A percentile compares a stretch with the other conserved stretches of the same genome.
Evolutionary conservation across 2,329 filamentous ascomycete genomes (phyloP).

Genomic region (Aureobasidium sp.): DNA sequence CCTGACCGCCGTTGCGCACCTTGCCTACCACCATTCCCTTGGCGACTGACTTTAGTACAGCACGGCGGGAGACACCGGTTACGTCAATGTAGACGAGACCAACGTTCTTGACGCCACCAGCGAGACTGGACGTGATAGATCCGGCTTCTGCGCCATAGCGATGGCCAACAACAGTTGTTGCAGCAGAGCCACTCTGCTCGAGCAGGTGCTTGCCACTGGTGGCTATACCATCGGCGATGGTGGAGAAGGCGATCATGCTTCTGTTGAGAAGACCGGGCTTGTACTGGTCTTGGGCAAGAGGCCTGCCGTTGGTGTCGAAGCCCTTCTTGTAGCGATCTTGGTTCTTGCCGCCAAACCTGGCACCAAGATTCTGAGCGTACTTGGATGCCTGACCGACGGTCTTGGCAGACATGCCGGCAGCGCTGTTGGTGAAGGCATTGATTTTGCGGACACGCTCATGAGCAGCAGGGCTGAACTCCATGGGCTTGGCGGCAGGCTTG

Average conservation of each 20-base stretch:
- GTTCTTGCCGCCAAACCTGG: constrained; percentile 58
- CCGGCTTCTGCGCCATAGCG: constrained; percentile 82
- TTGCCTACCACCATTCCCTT: constrained; percentile 91
- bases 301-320: constrained; percentile 61
- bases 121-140: constrained; percentile 62
- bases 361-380: constrained; percentile 84
- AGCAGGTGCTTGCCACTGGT: constrained; percentile 74
- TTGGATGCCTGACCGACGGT: constrained; percentile 77
- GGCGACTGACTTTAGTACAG: constrained; percentile 87
- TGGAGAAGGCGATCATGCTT: constrained; percentile 91
- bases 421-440: constrained; percentile 72
- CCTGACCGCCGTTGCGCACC: constrained; percentile 62
- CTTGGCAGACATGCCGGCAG: constrained; percentile 71
- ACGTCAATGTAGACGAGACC: constrained; percentile 96
- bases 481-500: constrained; percentile 66
- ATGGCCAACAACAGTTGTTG: constrained; percentile 79
- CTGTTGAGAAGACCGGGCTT: constrained; percentile 94
- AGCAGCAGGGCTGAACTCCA: constrained; percentile 79
- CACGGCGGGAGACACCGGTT: constrained; percentile 78
- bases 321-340: constrained; percentile 47
- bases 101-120: constrained; percentile 88
- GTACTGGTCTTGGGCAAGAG: constrained; percentile 45
- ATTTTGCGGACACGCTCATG: constrained; percentile 81
- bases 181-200: constrained; percentile 63
- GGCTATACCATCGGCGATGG: constrained; percentile 86